Percentiles rank a stretch among this genome's conserved stretches.
Conservation (phyloP, 148 eudicot genomes). For the Talinum fruticosum region DNA sequence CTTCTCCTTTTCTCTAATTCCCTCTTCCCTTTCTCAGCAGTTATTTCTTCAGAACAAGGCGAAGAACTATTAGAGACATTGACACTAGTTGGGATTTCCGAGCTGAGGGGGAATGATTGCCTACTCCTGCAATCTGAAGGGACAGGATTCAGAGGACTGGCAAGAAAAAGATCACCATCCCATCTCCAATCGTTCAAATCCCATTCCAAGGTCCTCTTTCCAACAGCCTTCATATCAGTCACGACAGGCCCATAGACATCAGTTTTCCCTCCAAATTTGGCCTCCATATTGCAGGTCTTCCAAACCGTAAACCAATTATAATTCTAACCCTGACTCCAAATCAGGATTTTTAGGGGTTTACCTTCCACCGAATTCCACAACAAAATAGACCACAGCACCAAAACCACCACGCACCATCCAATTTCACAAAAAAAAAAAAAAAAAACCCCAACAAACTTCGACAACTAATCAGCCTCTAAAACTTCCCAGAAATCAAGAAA, state of each 20-base stretch:
- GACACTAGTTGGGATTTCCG: slow-evolving; percentile 32
- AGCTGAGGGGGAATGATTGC: slow-evolving; percentile 47
- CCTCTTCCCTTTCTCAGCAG: slow-evolving; percentile 42
- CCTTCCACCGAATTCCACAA: slow-evolving; percentile 2
- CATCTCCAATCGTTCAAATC: slow-evolving; percentile 95
- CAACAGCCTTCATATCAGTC: slow-evolving; percentile 45
- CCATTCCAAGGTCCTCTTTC: slow-evolving; percentile 79
- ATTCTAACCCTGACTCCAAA: slow-evolving; percentile 11
- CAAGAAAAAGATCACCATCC: slow-evolving; percentile 76
- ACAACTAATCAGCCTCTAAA: slow-evolving; percentile 29
- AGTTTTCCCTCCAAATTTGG: slow-evolving; percentile 45
- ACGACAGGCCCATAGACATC: slow-evolving; percentile 47
- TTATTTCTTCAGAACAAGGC: slow-evolving; percentile 32
- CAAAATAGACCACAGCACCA: background rate
- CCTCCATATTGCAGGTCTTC: slow-evolving; percentile 43
- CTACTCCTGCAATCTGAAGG: slow-evolving; percentile 54
- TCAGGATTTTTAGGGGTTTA: background rate
- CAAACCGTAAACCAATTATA: slow-evolving; percentile 18
- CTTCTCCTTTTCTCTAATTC: slow-evolving; percentile 62
- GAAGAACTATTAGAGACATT: slow-evolving; percentile 40
- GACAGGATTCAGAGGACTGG: slow-evolving; percentile 45
- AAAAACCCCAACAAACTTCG: background rate
- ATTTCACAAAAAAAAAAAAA: background rate
- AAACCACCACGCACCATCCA: background rate
- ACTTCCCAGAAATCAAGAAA: slow-evolving; percentile 34